Conservation (phyloP, 345 rosid species). For the Aquilaria yunnanensis region DNA sequence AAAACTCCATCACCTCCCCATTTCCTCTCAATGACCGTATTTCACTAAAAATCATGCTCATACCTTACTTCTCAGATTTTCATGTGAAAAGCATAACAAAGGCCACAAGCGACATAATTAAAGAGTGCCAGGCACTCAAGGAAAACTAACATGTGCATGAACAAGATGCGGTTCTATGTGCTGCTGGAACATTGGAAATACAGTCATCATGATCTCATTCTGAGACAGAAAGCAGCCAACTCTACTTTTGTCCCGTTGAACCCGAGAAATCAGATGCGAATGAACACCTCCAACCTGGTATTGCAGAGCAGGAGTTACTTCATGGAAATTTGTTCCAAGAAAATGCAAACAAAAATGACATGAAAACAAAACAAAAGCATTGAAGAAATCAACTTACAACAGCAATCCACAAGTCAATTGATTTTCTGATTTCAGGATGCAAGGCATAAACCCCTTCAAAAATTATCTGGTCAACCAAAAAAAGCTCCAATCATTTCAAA, state of each 20-base stretch:
- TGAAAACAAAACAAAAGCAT: slow-evolving; percentile 13
- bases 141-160: slow-evolving; percentile 91
- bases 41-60: too few species aligned
- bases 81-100: neutral
- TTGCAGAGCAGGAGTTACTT: slow-evolving; percentile 14
- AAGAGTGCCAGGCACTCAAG: slow-evolving; percentile 5
- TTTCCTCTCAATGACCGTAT: too few species aligned
- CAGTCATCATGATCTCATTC: slow-evolving; percentile 96
- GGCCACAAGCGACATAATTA: neutral
- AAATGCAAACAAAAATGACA: slow-evolving; percentile 8
- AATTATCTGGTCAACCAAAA: slow-evolving; percentile 53
- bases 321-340: neutral
- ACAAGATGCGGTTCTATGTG: slow-evolving; percentile 98
- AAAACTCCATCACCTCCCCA: too few species aligned
- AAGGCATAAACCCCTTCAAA: slow-evolving; percentile 97
- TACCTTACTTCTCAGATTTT: too few species aligned
- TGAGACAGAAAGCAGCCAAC: slow-evolving; percentile 88
- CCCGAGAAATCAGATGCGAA: slow-evolving; percentile 97
- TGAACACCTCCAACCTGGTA: slow-evolving; percentile 99
- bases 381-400: slow-evolving; percentile 55
- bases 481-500: slow-evolving; percentile 1
- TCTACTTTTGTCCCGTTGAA: slow-evolving; percentile 97
- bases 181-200: slow-evolving; percentile 99
- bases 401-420: slow-evolving; percentile 96
- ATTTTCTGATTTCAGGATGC: slow-evolving; percentile 90